Evolutionary conservation across 1,284 basidiomycete species (phyloP), one percentile per base, ranked within the genome.

Genomic region (Leccinum subrobustum): DNA sequence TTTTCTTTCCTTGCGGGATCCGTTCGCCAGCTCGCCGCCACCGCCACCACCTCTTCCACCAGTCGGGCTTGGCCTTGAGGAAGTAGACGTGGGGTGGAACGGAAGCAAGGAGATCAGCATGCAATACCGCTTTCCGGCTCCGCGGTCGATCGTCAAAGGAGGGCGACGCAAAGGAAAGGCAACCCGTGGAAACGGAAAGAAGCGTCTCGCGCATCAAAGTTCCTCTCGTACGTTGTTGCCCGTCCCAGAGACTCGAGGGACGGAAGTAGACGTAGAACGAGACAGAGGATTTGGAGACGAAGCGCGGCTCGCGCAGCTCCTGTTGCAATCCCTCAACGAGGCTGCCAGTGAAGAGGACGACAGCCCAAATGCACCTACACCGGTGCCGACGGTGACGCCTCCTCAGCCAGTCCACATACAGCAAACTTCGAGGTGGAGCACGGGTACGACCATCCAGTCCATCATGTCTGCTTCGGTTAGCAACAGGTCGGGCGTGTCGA

Each of bases 1-100:
- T 59, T 73, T 76, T 51, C 72, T 75, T 59, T 75, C 73, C 14
- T 58, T 73, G 61, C 72, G 71, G 56, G 74, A 73, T 55, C 71
- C 71, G 14, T 73, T 73, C 2, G 71, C 71, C 16, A 75, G 74
- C 25, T 70, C 61, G 0, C 71, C 74, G 16, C 73, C 73, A 4
- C 70, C 62, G 11, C 74, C 67, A 5, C 74, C 73, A 1, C 74
- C 71, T 31, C 60, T 74, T 11, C 68, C 71, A 14, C 64, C 72
- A 9, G 12, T 65, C 1, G 67, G 63, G 12, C 64, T 75, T 25
- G 70, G 63, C 25, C 67, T 74, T 29, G 65, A 71, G 9, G 71
- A 75, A 50, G 61, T 69, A 8, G 70, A 73, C 42, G 68, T 67
- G 14, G 63, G 71, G 31, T 72, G 72, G 64, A 63, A 63, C 54